Evolutionary conservation across 2,329 filamentous ascomycete species (phyloP).

Genomic region (Penicillium sp.): DNA sequence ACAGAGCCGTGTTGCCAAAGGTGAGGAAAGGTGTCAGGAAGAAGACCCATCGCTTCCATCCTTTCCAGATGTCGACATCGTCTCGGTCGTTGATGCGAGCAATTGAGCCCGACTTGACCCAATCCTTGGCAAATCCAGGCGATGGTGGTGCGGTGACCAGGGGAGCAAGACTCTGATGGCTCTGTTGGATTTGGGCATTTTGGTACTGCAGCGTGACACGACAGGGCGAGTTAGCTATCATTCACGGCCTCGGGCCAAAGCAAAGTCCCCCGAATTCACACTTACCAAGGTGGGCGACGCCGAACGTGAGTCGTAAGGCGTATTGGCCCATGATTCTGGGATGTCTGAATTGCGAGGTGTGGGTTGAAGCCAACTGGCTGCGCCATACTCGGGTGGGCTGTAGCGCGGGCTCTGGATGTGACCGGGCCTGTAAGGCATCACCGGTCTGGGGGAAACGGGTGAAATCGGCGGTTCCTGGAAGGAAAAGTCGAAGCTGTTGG

Average conservation of each 20-base stretch:
- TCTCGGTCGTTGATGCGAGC: conserved; percentile 37
- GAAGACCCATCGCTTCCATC: conserved; percentile 39
- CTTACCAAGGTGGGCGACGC: conserved; percentile 34
- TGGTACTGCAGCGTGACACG: conserved; percentile 19
- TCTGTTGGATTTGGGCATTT: conserved; percentile 27
- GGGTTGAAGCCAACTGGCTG: conserved; percentile 22
- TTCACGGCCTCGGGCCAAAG: not conserved
- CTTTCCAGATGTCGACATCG: conserved; percentile 38
- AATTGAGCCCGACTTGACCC: conserved; percentile 39
- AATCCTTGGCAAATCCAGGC: conserved; percentile 35
- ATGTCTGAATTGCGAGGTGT: conserved; percentile 19
- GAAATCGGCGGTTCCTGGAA: conserved; percentile 10
- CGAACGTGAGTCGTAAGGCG: conserved; percentile 32
- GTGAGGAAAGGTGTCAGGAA: conserved; percentile 35
- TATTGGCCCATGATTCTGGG: conserved; percentile 24
- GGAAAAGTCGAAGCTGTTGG: conserved; percentile 21
- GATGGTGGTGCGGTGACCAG: conserved; percentile 32
- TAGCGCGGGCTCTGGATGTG: conserved; percentile 14
- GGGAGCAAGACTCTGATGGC: conserved; percentile 34
- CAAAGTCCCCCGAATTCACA: not conserved
- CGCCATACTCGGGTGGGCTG: conserved; percentile 23
- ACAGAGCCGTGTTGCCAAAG: conserved; percentile 35
- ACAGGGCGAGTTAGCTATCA: too few relatives aligned
- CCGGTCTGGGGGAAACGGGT: conserved; percentile 14
- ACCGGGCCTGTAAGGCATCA: conserved; percentile 25